Evolutionary conservation across 768 basidiomycete species (phyloP).

Genomic region (Terana coerulea): DNA sequence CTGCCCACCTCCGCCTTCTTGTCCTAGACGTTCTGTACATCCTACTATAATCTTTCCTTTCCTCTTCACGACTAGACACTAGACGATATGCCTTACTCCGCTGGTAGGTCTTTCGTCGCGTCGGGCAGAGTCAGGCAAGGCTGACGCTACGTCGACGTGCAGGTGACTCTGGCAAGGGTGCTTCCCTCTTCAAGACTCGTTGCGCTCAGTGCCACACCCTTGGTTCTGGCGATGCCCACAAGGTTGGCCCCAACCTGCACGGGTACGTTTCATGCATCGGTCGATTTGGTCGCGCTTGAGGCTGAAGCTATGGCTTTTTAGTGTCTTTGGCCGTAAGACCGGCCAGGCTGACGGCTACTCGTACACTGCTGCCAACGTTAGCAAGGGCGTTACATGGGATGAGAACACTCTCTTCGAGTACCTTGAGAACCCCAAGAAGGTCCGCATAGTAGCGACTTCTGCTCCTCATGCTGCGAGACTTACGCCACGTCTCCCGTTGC

Average conservation of each 20-base stretch:
- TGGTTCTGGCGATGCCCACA: conserved; percentile 71
- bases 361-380: conserved; percentile 93
- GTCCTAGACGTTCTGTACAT: conserved; percentile 10
- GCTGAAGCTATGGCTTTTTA: conserved; percentile 25
- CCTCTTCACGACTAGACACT: conserved; percentile 23
- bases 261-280: conserved; percentile 50
- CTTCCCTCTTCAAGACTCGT: conserved; percentile 93
- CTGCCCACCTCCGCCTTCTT: conserved; percentile 13
- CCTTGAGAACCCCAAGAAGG: conserved; percentile 97
- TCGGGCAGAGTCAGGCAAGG: background rate
- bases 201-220: conserved; percentile 94
- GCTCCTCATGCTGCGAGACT: too few relatives aligned
- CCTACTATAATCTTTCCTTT: conserved; percentile 1
- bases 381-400: conserved; percentile 87
- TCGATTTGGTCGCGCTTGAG: background rate
- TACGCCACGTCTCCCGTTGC: background rate
- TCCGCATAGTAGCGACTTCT: conserved; percentile 24
- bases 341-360: conserved; percentile 84
- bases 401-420: conserved; percentile 93
- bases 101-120: conserved; percentile 31
- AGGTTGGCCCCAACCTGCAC: conserved; percentile 94
- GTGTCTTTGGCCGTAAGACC: conserved; percentile 81
- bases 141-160: conserved; percentile 2
- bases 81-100: conserved; percentile 39
- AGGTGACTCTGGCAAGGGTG: conserved; percentile 91